Base-by-base conservation (phyloP, 371 early-diverging fungal genomes). In the Zancudomyces culisetae region DNA sequence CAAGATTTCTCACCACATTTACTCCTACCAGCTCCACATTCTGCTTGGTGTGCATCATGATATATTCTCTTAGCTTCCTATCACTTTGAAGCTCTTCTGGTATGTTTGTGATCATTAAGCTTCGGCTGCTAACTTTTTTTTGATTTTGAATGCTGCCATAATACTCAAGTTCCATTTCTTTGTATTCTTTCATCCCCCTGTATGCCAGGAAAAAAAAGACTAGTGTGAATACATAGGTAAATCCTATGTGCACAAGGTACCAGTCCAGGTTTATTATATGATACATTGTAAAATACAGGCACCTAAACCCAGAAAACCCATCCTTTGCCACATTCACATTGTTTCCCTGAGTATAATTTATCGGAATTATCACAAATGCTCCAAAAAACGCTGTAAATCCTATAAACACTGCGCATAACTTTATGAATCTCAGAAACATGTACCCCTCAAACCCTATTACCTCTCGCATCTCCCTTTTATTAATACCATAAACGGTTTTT, bases 361-460 rank as follows among this genome's bases (percentile, higher is more conserved):
- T 62, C 24, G 82, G 81, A 23, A 85, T 70, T n/a, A 77, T 66
- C 19, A 66, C 58, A 43, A 68, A 68, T 46, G 74, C 60, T n/a
- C 81, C 84, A 10, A 84, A 43, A 26, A 72, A 45, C 2, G 74
- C 68, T 60, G 79, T 69, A 26, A 62, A 60, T n/a, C 70, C 63
- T 42, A 86, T 70, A 43, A 81, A 61, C 52, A 60, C 62, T 21
- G 74, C 70, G 43, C 74, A 70, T 64, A 81, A 70, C 24, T 77
- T 72, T 40, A 85, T 49, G 55, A 84, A 86, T 4, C 81, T 74
- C 43, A 88, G 70, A 54, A 84, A 82, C 29, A 85, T 61, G 22
- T 84, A 79, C 19, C 84, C 80, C 54, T 88, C 87, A 39, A 80
- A 64, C 26, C 84, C 87, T 8, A 86, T 76, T 51, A 75, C 77